phyloP scores from a whole-genome alignment of 192 early-diverging fungal genomes.

The Rhizoclosmatium sp. region DNA sequence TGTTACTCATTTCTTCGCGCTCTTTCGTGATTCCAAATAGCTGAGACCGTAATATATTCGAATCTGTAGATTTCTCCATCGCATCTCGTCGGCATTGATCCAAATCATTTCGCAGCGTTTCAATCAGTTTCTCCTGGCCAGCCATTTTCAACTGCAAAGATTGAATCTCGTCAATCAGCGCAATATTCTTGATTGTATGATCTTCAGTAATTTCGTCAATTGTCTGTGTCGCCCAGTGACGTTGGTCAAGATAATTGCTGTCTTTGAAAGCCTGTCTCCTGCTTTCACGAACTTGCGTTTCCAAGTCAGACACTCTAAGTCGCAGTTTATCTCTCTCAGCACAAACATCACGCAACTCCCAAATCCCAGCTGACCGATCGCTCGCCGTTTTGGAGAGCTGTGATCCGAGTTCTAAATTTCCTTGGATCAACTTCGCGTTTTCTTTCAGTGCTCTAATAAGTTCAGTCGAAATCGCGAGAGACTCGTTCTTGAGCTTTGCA shows the following conservation, averaged over 20 bases:
- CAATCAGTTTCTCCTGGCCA: slow-evolving; percentile 22
- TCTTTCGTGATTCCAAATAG: slow-evolving; percentile 20
- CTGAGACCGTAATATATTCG: not conserved
- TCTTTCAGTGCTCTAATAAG: slow-evolving; percentile 6
- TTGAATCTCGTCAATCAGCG: not conserved
- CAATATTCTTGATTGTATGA: not conserved
- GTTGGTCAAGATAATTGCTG: not conserved
- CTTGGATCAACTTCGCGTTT: slow-evolving; percentile 29
- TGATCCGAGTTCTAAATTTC: slow-evolving; percentile 26
- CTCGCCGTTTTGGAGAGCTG: slow-evolving; percentile 32
- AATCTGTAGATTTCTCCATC: not conserved
- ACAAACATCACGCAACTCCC: slow-evolving; percentile 8
- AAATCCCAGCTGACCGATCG: slow-evolving; percentile 14
- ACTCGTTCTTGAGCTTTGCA: not conserved
- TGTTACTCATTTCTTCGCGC: slow-evolving; percentile 1
- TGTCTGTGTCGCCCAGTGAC: slow-evolving; percentile 34
- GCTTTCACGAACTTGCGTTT: slow-evolving; percentile 1
- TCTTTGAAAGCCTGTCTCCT: slow-evolving; percentile 4
- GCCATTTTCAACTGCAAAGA: slow-evolving; percentile 5
- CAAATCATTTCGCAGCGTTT: slow-evolving; percentile 12
- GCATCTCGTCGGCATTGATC: not conserved
- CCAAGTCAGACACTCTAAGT: slow-evolving; percentile 14
- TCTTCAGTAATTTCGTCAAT: not conserved
- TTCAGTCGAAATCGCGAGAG: not conserved
- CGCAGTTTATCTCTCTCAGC: slow-evolving; percentile 1